Evolutionary conservation across 768 basidiomycete genomes (phyloP).

Genomic region (Strobilomyces dryophilus): DNA sequence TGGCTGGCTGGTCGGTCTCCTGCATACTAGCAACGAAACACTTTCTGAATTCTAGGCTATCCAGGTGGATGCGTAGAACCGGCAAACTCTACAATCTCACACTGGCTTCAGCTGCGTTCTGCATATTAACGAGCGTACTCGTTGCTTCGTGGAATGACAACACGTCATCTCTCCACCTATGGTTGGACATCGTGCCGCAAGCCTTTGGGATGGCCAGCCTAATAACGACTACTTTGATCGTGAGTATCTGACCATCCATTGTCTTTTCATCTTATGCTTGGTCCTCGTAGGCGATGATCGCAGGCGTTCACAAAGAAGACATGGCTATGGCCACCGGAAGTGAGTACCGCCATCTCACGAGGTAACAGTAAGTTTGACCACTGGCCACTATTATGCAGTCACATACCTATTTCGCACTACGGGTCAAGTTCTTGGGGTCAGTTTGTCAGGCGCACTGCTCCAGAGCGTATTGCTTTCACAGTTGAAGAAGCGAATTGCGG

Average conservation of each 20-base stretch:
- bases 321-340: conserved; percentile 89
- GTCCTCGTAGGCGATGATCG: conserved; percentile 72
- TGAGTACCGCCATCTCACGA: conserved; percentile 39
- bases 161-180: conserved; percentile 59
- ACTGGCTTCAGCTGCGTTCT: conserved; percentile 56
- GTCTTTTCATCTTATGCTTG: conserved; percentile 1
- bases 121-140: conserved; percentile 54
- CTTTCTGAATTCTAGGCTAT: conserved; percentile 8
- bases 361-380: conserved; percentile 6
- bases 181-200: conserved; percentile 76
- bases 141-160: conserved; percentile 65
- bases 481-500: conserved; percentile 70
- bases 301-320: conserved; percentile 73
- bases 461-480: conserved; percentile 74
- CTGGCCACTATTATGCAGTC: conserved; percentile 44
- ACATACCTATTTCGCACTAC: conserved; percentile 92
- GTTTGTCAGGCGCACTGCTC: conserved; percentile 77
- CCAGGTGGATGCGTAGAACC: conserved; percentile 80
- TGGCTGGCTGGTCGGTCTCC: conserved; percentile 72
- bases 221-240: conserved; percentile 84
- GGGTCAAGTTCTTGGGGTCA: conserved; percentile 94
- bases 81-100: conserved; percentile 83
- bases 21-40: conserved; percentile 1
- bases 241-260: conserved; percentile 35
- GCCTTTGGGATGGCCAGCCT: conserved; percentile 82